A percentile compares a stretch with the other conserved stretches of the same genome.
These are phyloP conservation scores for Hebeloma cylindrosporum DNA, from an alignment of 768 basidiomycete species.

Conservation along the genomic window DNA sequence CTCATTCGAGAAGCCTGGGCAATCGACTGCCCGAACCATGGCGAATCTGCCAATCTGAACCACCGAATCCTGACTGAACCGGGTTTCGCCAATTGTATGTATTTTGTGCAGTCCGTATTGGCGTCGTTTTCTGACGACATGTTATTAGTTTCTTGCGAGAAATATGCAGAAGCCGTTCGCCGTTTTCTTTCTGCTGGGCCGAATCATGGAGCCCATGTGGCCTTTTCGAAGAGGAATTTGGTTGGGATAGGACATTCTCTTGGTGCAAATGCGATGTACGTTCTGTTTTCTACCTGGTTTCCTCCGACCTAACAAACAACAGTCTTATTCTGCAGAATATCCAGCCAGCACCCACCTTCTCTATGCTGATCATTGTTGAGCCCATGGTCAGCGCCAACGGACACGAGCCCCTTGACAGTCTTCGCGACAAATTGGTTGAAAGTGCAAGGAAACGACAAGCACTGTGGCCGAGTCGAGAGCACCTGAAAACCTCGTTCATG, in stretches of 20 bases:
- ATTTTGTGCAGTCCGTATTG: conserved; percentile 1
- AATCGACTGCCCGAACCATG: conserved; percentile 75
- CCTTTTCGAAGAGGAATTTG: conserved; percentile 51
- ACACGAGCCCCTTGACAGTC: conserved; percentile 36
- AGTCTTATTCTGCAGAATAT: conserved; percentile 57
- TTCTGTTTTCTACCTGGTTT: conserved; percentile 13
- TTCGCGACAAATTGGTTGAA: conserved; percentile 44
- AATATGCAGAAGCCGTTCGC: conserved; percentile 59
- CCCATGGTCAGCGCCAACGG: conserved; percentile 60
- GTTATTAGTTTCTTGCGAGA: conserved; percentile 57
- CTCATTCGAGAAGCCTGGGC: conserved; percentile 60
- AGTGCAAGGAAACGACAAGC: conserved; percentile 51
- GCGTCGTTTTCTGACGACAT: conserved; percentile 6
- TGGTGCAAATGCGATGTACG: conserved; percentile 64
- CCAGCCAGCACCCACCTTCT: conserved; percentile 44
- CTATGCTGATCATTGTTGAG: conserved; percentile 58
- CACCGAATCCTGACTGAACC: conserved; percentile 40
- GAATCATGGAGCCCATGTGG: conserved; percentile 37
- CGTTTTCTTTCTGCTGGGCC: conserved; percentile 51
- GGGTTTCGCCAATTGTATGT: conserved; percentile 49
- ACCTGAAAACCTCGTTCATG: conserved; percentile 39
- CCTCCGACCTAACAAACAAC: conserved; percentile 1
- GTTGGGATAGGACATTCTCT: conserved; percentile 71
- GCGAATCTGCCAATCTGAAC: conserved; percentile 58
- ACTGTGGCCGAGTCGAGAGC: conserved; percentile 48